Conservation (phyloP, 164 flowering plant species). For the Litsea cubeba region DNA sequence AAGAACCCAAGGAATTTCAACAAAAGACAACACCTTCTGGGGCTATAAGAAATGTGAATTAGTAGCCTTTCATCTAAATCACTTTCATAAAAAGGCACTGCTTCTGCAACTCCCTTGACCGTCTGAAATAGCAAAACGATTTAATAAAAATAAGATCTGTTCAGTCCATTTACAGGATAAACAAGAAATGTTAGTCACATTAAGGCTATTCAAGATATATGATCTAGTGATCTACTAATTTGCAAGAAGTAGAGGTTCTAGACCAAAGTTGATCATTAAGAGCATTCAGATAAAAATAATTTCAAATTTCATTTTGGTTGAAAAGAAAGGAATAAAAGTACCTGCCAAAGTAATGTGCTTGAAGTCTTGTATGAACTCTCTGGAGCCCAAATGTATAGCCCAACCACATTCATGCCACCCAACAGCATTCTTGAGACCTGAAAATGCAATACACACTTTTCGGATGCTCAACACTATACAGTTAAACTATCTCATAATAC, state of each 20-base stretch:
- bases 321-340: constrained; percentile 15
- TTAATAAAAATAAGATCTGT: background rate
- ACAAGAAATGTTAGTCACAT: constrained; percentile 4
- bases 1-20: background rate
- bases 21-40: constrained; percentile 50
- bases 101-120: constrained; percentile 65
- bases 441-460: constrained; percentile 5
- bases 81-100: constrained; percentile 37
- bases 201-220: background rate
- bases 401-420: constrained; percentile 83
- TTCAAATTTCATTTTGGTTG: background rate
- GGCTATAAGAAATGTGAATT: constrained; percentile 80
- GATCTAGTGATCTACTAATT: background rate
- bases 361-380: constrained; percentile 68
- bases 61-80: constrained; percentile 56
- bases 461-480: too few species aligned
- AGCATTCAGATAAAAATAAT: background rate
- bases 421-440: constrained; percentile 84
- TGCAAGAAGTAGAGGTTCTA: background rate
- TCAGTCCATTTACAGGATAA: background rate
- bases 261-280: background rate
- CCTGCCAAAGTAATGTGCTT: constrained; percentile 66
- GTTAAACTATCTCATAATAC: too few species aligned
- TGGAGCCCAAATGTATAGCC: constrained; percentile 68
- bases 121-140: constrained; percentile 41